A percentile compares a stretch with the other conserved stretches of the same genome.
phyloP scores from a whole-genome alignment of 1,284 basidiomycete species.

The Uromyces viciae-fabae region DNA sequence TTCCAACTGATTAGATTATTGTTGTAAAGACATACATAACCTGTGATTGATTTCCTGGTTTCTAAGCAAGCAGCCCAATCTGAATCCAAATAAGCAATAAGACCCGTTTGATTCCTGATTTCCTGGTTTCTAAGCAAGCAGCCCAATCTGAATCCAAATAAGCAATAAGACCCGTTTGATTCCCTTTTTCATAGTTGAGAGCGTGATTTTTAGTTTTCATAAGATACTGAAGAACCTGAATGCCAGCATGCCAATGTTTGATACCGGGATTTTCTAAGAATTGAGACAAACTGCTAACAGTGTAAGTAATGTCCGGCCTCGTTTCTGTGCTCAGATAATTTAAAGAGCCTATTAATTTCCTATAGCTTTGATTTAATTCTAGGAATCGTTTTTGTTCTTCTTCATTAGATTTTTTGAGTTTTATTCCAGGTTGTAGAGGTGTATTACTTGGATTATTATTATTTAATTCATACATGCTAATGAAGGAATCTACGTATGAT shows the following conservation, averaged over 20 bases:
- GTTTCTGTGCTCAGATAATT: neutral
- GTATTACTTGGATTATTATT: neutral
- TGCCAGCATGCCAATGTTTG: neutral
- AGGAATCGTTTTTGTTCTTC: neutral
- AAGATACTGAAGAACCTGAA: neutral
- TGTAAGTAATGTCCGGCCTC: neutral
- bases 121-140: too few species aligned
- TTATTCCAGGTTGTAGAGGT: neutral
- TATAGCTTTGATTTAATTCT: neutral
- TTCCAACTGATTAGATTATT: neutral
- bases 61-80: neutral
- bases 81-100: neutral
- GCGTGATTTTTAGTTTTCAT: neutral
- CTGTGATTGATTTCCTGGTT: neutral
- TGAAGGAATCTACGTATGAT: neutral
- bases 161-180: too few species aligned
- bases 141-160: too few species aligned
- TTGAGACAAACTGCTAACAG: neutral
- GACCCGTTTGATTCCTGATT: too few species aligned
- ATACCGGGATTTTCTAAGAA: neutral
- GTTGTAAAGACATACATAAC: neutral
- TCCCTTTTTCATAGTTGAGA: neutral
- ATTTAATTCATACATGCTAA: neutral
- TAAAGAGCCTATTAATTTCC: neutral
- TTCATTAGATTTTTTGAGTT: neutral